A percentile compares a stretch with the other conserved stretches of the same genome.
Conservation (phyloP, 2,329 filamentous ascomycete genomes). For the Mollisia scopiformis region DNA sequence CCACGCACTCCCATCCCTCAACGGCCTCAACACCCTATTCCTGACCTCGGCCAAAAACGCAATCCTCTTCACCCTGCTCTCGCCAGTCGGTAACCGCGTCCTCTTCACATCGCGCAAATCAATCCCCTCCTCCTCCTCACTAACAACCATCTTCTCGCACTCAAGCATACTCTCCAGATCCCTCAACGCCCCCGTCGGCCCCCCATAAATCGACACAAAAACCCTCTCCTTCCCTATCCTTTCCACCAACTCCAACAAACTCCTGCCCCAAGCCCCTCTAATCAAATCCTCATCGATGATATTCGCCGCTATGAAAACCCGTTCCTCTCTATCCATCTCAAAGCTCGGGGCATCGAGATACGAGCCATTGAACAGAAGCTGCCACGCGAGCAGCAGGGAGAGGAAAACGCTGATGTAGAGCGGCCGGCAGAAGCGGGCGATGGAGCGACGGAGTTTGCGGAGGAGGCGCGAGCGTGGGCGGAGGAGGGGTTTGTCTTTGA, state of each 20-base stretch:
- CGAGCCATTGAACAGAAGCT: constrained; percentile 43
- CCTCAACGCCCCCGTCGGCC: constrained; percentile 55
- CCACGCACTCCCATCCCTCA: constrained; percentile 46
- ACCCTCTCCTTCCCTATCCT: constrained; percentile 69
- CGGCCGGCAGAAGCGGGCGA: constrained; percentile 23
- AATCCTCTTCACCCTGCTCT: constrained; percentile 70
- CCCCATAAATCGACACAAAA: constrained; percentile 73
- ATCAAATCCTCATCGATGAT: constrained; percentile 70
- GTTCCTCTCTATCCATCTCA: constrained; percentile 48
- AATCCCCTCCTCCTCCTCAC: constrained; percentile 56
- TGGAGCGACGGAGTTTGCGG: constrained; percentile 16
- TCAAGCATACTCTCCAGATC: constrained; percentile 53
- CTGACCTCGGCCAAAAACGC: constrained; percentile 73
- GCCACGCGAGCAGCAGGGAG: constrained; percentile 26
- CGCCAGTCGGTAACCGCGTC: constrained; percentile 64
- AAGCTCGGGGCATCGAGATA: constrained; percentile 38
- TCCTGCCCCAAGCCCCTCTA: constrained; percentile 64
- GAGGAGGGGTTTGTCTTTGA: constrained; percentile 29
- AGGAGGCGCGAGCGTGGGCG: constrained; percentile 15
- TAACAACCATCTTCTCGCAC: constrained; percentile 55
- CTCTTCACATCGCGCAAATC: constrained; percentile 59
- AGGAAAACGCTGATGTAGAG: constrained; percentile 28
- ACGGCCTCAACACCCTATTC: constrained; percentile 68
- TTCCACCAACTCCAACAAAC: constrained; percentile 63
- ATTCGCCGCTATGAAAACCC: constrained; percentile 74